Evolutionary conservation across 2,329 filamentous ascomycete genomes (phyloP).

Genomic region (Sclerotiophoma versabilis): DNA sequence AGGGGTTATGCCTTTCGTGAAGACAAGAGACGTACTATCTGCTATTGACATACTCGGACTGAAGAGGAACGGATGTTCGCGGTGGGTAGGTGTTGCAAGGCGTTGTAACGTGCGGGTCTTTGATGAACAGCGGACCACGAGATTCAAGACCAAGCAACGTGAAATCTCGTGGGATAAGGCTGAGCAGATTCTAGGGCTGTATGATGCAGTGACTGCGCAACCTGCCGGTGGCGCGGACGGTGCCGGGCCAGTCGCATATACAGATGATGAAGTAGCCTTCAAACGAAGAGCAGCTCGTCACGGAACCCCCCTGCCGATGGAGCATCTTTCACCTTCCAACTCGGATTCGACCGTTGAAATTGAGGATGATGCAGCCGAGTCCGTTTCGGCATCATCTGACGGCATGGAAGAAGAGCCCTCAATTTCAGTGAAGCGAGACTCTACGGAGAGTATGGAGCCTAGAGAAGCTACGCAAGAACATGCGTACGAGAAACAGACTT

Average conservation of each 20-base stretch:
- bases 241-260: slow-evolving; percentile 11
- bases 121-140: slow-evolving; percentile 19
- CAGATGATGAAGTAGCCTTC: slow-evolving; percentile 24
- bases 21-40: slow-evolving; percentile 59
- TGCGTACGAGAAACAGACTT: neutral
- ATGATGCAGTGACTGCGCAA: slow-evolving; percentile 31
- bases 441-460: slow-evolving; percentile 7
- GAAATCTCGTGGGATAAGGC: slow-evolving; percentile 54
- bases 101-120: slow-evolving; percentile 62
- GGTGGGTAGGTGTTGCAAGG: slow-evolving; percentile 61
- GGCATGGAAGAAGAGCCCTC: neutral
- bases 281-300: slow-evolving; percentile 31
- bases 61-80: slow-evolving; percentile 53
- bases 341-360: slow-evolving; percentile 19
- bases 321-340: slow-evolving; percentile 19
- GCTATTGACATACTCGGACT: slow-evolving; percentile 64
- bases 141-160: slow-evolving; percentile 34
- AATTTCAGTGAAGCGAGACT: neutral
- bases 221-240: slow-evolving; percentile 38
- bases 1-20: slow-evolving; percentile 47
- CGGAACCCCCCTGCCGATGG: slow-evolving; percentile 38
- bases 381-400: neutral
- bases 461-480: neutral
- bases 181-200: slow-evolving; percentile 37
- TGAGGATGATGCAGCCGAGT: slow-evolving; percentile 1